These are phyloP conservation scores for Kalmanozyma brasiliensis DNA, from an alignment of 1,284 basidiomycete genomes.

Conservation along the genomic window DNA sequence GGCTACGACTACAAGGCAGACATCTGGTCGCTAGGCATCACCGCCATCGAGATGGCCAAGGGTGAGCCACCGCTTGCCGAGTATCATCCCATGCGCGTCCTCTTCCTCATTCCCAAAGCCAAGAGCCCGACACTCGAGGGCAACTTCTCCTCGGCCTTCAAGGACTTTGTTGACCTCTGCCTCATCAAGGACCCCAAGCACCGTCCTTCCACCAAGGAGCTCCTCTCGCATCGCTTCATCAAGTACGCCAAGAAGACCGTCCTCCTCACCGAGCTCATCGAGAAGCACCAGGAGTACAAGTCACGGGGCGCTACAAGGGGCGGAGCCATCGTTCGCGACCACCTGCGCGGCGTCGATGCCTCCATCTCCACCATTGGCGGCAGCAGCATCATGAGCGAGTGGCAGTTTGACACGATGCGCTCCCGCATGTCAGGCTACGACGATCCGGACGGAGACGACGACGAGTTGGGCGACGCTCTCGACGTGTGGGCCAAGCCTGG, in stretches of 20 bases:
- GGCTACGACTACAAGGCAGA: conserved; percentile 73
- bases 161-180: conserved; percentile 90
- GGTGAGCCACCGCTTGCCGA: conserved; percentile 70
- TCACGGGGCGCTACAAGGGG: conserved; percentile 55
- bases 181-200: conserved; percentile 90
- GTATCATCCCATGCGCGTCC: conserved; percentile 70
- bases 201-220: conserved; percentile 88
- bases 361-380: conserved; percentile 44
- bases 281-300: conserved; percentile 69
- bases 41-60: conserved; percentile 70
- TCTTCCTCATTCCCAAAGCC: conserved; percentile 72
- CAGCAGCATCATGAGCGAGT: conserved; percentile 82
- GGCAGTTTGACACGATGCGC: conserved; percentile 93
- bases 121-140: conserved; percentile 91
- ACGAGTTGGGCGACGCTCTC: conserved; percentile 33
- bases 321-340: conserved; percentile 49
- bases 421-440: conserved; percentile 72
- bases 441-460: conserved; percentile 70
- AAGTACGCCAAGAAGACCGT: conserved; percentile 80
- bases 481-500: conserved; percentile 58
- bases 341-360: conserved; percentile 41
- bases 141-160: conserved; percentile 83
- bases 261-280: conserved; percentile 84
- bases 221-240: conserved; percentile 92
- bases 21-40: conserved; percentile 70